These are phyloP conservation scores for Ceratocystis huliohia DNA, from an alignment of 2,329 filamentous ascomycete genomes.

Conservation along the genomic window DNA sequence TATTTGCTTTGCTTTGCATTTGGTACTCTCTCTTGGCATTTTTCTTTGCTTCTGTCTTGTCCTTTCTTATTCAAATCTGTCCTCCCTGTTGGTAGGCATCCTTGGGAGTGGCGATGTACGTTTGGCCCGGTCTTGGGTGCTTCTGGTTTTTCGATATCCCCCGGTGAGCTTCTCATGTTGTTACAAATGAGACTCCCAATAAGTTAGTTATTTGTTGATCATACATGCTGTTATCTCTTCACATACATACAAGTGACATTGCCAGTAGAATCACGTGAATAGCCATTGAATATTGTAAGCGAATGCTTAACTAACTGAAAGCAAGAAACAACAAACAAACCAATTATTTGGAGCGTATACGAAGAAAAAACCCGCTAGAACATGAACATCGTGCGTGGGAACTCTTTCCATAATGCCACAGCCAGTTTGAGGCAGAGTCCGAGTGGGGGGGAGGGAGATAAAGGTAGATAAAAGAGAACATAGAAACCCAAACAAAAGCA, in stretches of 20 bases:
- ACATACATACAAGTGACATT: not conserved
- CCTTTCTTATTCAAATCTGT: conserved; percentile 10
- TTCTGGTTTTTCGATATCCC: conserved; percentile 16
- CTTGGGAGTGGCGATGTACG: not conserved
- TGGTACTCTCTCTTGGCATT: not conserved
- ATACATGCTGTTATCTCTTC: not conserved
- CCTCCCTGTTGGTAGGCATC: conserved; percentile 1
- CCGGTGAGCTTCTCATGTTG: conserved; percentile 10
- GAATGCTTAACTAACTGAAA: not conserved
- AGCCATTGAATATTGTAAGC: not conserved
- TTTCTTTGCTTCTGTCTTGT: conserved; percentile 9
- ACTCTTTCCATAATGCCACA: conserved; percentile 7
- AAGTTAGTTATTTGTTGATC: conserved; percentile 11
- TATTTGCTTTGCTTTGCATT: not conserved
- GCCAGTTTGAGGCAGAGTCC: not conserved
- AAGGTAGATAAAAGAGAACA: not conserved
- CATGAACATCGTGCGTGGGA: conserved; percentile 7
- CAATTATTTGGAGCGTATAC: not conserved
- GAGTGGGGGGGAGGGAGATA: not conserved
- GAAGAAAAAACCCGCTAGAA: conserved; percentile 5
- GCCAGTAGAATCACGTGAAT: not conserved
- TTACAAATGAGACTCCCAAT: conserved; percentile 15
- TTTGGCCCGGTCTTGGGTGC: not conserved
- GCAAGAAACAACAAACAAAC: not conserved
- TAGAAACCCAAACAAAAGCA: not conserved